These are phyloP conservation scores for Boeremia lycopersici DNA, from an alignment of 2,329 filamentous ascomycete species.

Conservation along the genomic window DNA sequence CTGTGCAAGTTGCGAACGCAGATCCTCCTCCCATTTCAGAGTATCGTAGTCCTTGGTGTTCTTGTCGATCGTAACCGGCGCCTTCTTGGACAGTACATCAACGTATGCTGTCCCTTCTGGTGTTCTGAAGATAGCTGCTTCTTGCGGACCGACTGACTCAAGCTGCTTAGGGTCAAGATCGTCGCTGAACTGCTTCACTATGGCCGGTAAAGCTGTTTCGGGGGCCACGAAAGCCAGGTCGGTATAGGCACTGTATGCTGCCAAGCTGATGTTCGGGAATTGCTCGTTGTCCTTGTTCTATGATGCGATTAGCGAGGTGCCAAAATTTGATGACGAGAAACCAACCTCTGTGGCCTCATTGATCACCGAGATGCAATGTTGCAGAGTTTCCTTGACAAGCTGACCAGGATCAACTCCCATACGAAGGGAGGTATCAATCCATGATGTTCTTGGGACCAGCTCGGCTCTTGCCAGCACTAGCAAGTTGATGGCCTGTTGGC, in stretches of 20 bases:
- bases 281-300: conserved; percentile 31
- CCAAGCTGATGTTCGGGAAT: conserved; percentile 60
- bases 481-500: conserved; percentile 75
- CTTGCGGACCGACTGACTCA: conserved; percentile 76
- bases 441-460: conserved; percentile 76
- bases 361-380: conserved; percentile 72
- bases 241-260: conserved; percentile 83
- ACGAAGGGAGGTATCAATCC: conserved; percentile 87
- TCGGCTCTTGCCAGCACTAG: conserved; percentile 79
- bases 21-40: conserved; percentile 94
- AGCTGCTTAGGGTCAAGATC: conserved; percentile 77
- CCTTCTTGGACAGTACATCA: conserved; percentile 87
- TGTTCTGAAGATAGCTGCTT: conserved; percentile 91
- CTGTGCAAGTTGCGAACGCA: conserved; percentile 82
- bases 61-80: conserved; percentile 76
- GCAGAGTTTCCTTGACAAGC: conserved; percentile 69
- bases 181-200: conserved; percentile 74
- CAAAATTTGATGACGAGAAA: conserved; percentile 4
- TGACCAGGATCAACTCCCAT: conserved; percentile 82
- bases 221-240: conserved; percentile 95
- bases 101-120: conserved; percentile 87
- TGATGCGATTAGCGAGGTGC: conserved; percentile 5
- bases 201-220: conserved; percentile 74
- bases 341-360: conserved; percentile 62
- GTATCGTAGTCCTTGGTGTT: conserved; percentile 95